Evolutionary conservation across 306 rosid genomes (phyloP).

Genomic region (Gleditsia sinensis): DNA sequence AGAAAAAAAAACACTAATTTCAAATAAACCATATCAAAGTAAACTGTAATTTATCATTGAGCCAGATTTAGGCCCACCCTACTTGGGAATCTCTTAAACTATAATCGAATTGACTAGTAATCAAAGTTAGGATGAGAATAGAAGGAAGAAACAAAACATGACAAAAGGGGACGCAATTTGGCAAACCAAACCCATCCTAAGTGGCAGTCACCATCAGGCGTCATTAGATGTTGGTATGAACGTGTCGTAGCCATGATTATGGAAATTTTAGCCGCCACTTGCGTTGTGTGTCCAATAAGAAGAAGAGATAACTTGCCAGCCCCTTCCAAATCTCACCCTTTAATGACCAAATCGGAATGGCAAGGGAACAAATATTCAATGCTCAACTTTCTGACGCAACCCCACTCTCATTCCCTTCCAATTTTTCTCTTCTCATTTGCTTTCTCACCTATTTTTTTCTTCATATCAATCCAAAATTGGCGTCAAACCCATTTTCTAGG

Average conservation of each 20-base stretch:
- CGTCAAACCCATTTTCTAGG: neutral
- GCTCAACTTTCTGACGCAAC: neutral
- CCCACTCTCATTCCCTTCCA: neutral
- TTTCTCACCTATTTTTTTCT: neutral
- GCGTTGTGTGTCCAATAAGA: neutral
- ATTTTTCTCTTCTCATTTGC: neutral
- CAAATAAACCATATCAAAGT: no score
- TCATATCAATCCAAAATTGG: neutral
- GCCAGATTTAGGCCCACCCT: no score
- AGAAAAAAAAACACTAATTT: no score
- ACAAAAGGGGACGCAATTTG: neutral
- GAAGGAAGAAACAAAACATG: neutral
- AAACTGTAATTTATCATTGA: no score
- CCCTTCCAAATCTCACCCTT: slow-evolving; percentile 2
- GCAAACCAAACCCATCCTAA: neutral
- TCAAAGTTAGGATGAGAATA: neutral
- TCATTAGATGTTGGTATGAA: neutral
- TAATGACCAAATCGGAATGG: neutral
- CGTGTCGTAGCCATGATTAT: neutral
- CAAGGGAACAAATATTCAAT: neutral
- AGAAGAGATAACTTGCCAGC: neutral
- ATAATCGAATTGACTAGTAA: neutral
- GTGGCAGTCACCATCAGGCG: slow-evolving; percentile 29
- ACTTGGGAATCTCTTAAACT: no score
- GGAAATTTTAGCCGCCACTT: slow-evolving; percentile 12